Conservation (phyloP, 495 filamentous ascomycete species). For the Thozetella sp. region DNA sequence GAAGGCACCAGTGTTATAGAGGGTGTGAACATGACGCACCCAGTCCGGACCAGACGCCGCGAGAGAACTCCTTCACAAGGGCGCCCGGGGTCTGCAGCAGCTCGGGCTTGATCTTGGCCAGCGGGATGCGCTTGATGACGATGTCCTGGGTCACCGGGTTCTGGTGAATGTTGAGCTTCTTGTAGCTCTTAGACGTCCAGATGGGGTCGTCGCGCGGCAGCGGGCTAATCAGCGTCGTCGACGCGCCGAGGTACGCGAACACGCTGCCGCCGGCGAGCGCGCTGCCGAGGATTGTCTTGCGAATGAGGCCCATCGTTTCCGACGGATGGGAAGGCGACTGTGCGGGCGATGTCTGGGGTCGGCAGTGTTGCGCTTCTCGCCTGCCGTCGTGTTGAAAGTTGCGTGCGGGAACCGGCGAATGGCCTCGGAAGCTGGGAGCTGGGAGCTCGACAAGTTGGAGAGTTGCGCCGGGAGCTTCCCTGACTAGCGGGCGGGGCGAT, state of each 20-base stretch:
- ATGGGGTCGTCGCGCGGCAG: conserved; percentile 62
- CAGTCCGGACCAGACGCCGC: conserved; percentile 66
- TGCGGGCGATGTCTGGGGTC: too few relatives aligned
- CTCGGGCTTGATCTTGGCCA: conserved; percentile 64
- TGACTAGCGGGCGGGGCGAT: too few relatives aligned
- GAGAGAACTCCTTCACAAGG: conserved; percentile 64
- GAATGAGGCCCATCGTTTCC: conserved; percentile 52
- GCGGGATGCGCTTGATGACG: conserved; percentile 60
- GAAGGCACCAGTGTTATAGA: neutral
- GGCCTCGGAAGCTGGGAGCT: too few relatives aligned
- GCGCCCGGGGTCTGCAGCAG: conserved; percentile 62
- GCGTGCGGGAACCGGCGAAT: too few relatives aligned
- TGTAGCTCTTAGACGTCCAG: conserved; percentile 55
- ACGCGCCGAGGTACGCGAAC: conserved; percentile 35
- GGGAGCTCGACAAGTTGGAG: too few relatives aligned
- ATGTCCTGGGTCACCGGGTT: conserved; percentile 66
- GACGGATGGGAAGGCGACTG: too few relatives aligned
- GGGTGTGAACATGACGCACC: conserved; percentile 46
- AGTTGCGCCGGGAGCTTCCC: too few relatives aligned
- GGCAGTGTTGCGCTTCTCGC: too few relatives aligned
- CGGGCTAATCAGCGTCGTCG: conserved; percentile 38
- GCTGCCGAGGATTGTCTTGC: conserved; percentile 39
- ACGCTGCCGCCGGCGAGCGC: conserved; percentile 34
- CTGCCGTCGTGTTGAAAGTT: too few relatives aligned
- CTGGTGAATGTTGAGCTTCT: conserved; percentile 59